These are phyloP conservation scores for Knoxia roxburghii DNA, from an alignment of 257 asterid genomes.

Conservation along the genomic window DNA sequence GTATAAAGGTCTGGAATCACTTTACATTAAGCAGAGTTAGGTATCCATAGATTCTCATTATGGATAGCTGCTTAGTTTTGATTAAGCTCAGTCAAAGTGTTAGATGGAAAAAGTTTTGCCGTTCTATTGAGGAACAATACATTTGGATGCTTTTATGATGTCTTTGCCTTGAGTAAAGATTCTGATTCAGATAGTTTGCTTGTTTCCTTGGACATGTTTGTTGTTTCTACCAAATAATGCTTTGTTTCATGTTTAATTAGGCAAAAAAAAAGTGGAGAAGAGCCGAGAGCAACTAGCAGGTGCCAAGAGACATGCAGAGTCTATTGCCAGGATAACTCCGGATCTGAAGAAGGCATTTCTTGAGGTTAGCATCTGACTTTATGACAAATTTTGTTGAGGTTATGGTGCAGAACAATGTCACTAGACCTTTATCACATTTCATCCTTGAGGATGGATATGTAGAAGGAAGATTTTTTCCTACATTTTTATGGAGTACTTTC, in stretches of 20 bases:
- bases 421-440: background rate
- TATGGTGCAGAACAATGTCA: background rate
- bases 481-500: background rate
- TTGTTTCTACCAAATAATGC: constrained; percentile 6
- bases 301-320: constrained; percentile 70
- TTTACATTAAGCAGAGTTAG: background rate
- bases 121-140: background rate
- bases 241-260: constrained; percentile 31
- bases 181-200: background rate
- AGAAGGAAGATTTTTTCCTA: background rate
- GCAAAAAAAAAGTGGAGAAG: constrained; percentile 38
- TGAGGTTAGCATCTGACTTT: constrained; percentile 52
- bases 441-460: background rate
- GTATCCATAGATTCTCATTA: background rate
- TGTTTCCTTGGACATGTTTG: background rate
- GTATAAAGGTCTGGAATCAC: background rate
- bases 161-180: background rate
- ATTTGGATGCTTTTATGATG: background rate
- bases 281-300: constrained; percentile 37
- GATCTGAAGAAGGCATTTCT: constrained; percentile 64
- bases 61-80: background rate
- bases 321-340: constrained; percentile 58
- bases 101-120: background rate
- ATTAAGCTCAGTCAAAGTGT: background rate
- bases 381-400: background rate